Base-by-base conservation (phyloP, 2,329 filamentous ascomycete genomes). In the Phaeoacremonium minimum region DNA sequence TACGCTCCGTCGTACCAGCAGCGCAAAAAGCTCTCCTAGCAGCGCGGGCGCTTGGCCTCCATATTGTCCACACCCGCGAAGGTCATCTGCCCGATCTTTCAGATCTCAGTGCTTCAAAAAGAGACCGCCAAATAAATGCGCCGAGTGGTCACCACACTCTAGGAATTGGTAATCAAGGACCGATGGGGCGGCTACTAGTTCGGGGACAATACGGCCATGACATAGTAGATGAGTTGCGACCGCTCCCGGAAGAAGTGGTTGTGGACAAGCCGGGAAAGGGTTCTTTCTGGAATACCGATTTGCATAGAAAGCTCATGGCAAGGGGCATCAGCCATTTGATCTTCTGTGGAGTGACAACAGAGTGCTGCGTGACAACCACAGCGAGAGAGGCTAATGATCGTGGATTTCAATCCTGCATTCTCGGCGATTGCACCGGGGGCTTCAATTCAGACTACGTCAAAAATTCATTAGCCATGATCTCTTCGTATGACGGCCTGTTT, bases 201-300 rank as follows among this genome's bases (percentile, higher is more conserved):
- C 59, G 70, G 17, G 73, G 73, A 19, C 72, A 76, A 51, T 67
- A 69, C 37, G 72, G 72, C 7, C 73, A 76, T 46, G 71, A 74
- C 46, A 65, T 77, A 29, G 60, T 77, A 15, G 69, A 75, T 47
- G 73, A 75, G 45, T 56, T 78, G 29, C 58, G 57, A 32, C 73
- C 73, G 1, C 46, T 64, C 22, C 65, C 71, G 3, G 66, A 65
- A 12, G 75, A 79, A 51, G 55, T 67, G 2, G 64, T 79, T 4
- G 68, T 80, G 30, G 74, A 79, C 50, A 78, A 77, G 52, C 69
- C 71, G 3, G 74, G 74, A 7, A 79, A 78, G 49, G 75, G 75
- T 12, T 69, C 70, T 4, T 80, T 77, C 47, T 80, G 72, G 71
- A 67, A 70, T 20, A 80, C 76, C 1, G 57, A 58, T 17, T 56